Evolutionary conservation across 495 filamentous ascomycete species (phyloP), one percentile per base, ranked within the genome.

Genomic region (Xylaria longipes): DNA sequence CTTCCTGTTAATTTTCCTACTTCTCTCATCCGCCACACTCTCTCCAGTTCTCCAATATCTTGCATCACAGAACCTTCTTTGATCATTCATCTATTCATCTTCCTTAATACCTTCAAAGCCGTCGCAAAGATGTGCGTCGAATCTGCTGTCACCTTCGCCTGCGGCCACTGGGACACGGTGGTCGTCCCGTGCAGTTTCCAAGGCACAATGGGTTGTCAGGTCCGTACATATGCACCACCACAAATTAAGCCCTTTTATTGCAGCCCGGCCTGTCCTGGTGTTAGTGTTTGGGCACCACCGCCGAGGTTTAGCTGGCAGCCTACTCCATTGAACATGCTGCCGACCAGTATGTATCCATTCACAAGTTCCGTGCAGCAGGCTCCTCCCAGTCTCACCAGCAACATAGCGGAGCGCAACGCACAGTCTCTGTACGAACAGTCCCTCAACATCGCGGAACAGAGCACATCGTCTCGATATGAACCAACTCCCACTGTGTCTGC

Each of bases 121-220:
- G 4, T 37, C 20, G 7, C 57, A 60, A 2, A 20, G 9, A 69
- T 69, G 67, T 69, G 67, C 20, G 5, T 33, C 41, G 27, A 61
- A 17, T 20, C 17, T 20, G 1, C 0, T 6, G 15, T 37, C 22
- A 33, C 9, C 67, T 61, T 37, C 41, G 27, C 17, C 2, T 69
- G 67, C 35, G 67, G 67, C 29, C 67, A 69, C 29, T 37, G 56
- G 20, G 11, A 17, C 25, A 48, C 29, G 0, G 54, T 61, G 1
- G 15, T 48, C 17, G 22, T 20, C 5, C 5, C 17, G 11, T 61
- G 67, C 41, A 1, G 8, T 1, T 3, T 3, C 27, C 27, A 7
- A 48, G 67, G 67, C 48, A 69, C 56, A 4, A 6, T 27, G 2
- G 5, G 17, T 3, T 69, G 67, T 25, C 15, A 11, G 17, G 0